phyloP scores from a whole-genome alignment of 108 stramenopile genomes.

The Discostella pseudostelligera region DNA sequence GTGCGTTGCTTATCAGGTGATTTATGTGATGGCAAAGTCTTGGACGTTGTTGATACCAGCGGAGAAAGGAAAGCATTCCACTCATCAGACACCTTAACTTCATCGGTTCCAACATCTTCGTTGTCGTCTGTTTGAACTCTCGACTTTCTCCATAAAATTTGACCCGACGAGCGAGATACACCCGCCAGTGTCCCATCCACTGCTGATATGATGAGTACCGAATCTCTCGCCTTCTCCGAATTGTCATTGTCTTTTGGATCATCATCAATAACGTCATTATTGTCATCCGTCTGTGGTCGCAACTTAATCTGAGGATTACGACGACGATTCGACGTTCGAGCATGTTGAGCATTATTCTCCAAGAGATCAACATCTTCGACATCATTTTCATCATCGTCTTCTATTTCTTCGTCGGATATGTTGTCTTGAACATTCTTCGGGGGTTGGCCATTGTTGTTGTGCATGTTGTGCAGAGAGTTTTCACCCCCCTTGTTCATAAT shows the following conservation, averaged over 20 bases:
- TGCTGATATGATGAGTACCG: conserved; percentile 61
- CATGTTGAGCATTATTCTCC: background rate
- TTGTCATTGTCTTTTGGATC: background rate
- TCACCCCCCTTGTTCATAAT: too few relatives aligned
- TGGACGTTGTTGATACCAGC: conserved; percentile 73
- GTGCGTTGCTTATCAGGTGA: conserved; percentile 20
- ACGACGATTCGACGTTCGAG: background rate
- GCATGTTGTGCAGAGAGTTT: background rate
- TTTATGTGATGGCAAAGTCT: conserved; percentile 39
- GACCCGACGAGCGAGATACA: conserved; percentile 63
- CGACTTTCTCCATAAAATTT: conserved; percentile 65
- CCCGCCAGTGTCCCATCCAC: conserved; percentile 80
- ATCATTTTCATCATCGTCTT: conserved; percentile 17
- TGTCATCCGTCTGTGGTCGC: too few relatives aligned
- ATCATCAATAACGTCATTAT: background rate
- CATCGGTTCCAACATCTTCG: background rate
- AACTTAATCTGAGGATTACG: background rate
- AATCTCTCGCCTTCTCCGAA: conserved; percentile 14
- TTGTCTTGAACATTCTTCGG: background rate
- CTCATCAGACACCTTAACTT: background rate
- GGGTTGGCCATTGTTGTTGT: too few relatives aligned
- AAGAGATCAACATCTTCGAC: conserved; percentile 3
- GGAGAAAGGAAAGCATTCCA: conserved; percentile 53
- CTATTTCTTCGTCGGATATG: conserved; percentile 8
- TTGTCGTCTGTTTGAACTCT: conserved; percentile 10